A percentile compares a stretch with the other conserved stretches of the same genome.
phyloP scores from a whole-genome alignment of 2,329 filamentous ascomycete species.

The Dothiorella sarmentorum region DNA sequence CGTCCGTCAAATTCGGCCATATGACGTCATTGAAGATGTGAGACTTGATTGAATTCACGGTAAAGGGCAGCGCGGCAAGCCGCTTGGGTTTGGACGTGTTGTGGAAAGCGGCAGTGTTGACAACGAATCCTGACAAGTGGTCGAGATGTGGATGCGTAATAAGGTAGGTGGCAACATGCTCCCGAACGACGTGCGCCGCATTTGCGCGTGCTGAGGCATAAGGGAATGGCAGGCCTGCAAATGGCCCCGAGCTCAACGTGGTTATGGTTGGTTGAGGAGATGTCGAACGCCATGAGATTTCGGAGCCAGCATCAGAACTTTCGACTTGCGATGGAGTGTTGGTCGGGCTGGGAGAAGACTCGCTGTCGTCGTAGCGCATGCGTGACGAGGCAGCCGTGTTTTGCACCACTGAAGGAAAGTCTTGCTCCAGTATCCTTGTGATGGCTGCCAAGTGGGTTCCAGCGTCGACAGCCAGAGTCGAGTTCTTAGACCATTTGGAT shows the following conservation, averaged over 20 bases:
- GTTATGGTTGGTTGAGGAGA: slow-evolving; percentile 46
- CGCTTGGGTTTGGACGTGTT: slow-evolving; percentile 75
- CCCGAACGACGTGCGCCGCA: slow-evolving; percentile 72
- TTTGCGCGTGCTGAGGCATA: slow-evolving; percentile 68
- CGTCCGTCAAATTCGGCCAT: slow-evolving; percentile 95
- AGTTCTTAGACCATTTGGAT: slow-evolving; percentile 76
- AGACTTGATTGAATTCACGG: slow-evolving; percentile 86
- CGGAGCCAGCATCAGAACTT: slow-evolving; percentile 3
- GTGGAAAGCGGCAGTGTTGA: slow-evolving; percentile 86
- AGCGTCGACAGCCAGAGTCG: slow-evolving; percentile 87
- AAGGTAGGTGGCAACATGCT: slow-evolving; percentile 81
- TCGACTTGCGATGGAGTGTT: slow-evolving; percentile 5
- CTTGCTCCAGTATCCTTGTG: slow-evolving; percentile 65
- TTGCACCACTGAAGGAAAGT: slow-evolving; percentile 45
- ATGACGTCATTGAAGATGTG: slow-evolving; percentile 98
- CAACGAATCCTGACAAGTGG: slow-evolving; percentile 84
- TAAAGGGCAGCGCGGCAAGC: slow-evolving; percentile 78
- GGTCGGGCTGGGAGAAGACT: slow-evolving; percentile 15
- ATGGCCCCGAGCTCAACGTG: slow-evolving; percentile 64
- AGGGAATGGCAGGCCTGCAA: slow-evolving; percentile 72
- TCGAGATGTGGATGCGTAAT: slow-evolving; percentile 98
- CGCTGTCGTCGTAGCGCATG: slow-evolving; percentile 4
- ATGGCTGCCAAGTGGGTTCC: slow-evolving; percentile 87
- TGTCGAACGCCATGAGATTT: slow-evolving; percentile 8
- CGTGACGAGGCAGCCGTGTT: slow-evolving; percentile 3